Percentiles rank a stretch among this genome's conserved stretches.
Conservation (phyloP, 2,329 filamentous ascomycete species). For the Aureobasidium lini region DNA sequence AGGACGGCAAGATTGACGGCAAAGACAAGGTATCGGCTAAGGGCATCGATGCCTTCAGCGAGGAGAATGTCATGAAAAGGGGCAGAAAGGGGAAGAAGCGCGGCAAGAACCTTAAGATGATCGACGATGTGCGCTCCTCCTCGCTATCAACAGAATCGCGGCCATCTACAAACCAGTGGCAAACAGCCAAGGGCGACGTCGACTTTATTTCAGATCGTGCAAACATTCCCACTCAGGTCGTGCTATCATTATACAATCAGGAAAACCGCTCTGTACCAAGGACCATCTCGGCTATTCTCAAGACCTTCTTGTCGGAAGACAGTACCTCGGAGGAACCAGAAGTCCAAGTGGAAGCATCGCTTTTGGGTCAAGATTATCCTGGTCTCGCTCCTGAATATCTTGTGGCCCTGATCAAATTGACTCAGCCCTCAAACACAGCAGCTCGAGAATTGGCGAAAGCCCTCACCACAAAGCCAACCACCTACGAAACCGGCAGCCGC, state of each 20-base stretch:
- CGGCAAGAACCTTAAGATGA: constrained; percentile 28
- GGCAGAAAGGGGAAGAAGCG: constrained; percentile 41
- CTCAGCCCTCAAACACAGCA: constrained; percentile 48
- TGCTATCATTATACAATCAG: constrained; percentile 52
- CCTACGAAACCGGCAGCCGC: constrained; percentile 33
- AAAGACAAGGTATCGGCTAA: constrained; percentile 46
- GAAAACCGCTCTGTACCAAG: constrained; percentile 48
- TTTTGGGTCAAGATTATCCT: constrained; percentile 49
- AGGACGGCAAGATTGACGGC: constrained; percentile 47
- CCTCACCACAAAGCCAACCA: constrained; percentile 33
- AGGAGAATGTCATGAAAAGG: constrained; percentile 42
- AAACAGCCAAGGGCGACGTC: constrained; percentile 48
- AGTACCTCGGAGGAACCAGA: constrained; percentile 38
- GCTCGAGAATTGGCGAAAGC: constrained; percentile 54
- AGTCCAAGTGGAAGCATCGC: constrained; percentile 43
- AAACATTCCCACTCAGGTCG: constrained; percentile 37
- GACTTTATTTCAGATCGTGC: constrained; percentile 50
- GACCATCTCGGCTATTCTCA: constrained; percentile 49
- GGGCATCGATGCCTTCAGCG: constrained; percentile 75
- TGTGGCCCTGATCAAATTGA: constrained; percentile 48
- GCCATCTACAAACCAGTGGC: constrained; percentile 48
- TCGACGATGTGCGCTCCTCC: constrained; percentile 20
- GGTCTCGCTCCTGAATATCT: constrained; percentile 42
- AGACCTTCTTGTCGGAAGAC: constrained; percentile 20
- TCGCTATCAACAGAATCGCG: constrained; percentile 22